Evolutionary conservation across 169 alveolate species (phyloP).

Genomic region (Miamiensis avidus): DNA sequence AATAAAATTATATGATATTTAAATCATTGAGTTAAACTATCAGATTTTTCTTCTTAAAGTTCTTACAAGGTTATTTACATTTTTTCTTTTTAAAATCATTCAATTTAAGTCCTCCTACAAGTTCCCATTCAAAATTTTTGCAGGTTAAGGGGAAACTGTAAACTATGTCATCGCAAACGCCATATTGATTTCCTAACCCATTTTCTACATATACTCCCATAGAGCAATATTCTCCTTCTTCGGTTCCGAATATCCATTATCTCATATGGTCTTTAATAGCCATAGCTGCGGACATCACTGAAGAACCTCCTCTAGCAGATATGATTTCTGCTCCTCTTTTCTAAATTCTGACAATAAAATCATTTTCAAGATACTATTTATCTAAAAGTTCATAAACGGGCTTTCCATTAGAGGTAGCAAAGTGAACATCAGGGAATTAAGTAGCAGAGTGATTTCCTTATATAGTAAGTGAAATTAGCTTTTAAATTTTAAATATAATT

Average conservation of each 20-base stretch:
- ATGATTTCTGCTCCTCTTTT: slow-evolving; percentile 87
- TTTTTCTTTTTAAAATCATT: slow-evolving; percentile 60
- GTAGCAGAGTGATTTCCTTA: slow-evolving; percentile 68
- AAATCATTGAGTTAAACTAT: background rate
- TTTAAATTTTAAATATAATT: too few relatives aligned
- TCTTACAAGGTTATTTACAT: slow-evolving; percentile 46
- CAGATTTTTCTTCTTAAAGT: slow-evolving; percentile 47
- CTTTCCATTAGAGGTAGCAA: slow-evolving; percentile 32
- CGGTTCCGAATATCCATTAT: slow-evolving; percentile 86
- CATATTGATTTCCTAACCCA: slow-evolving; percentile 72
- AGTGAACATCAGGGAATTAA: slow-evolving; percentile 65
- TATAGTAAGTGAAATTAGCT: too few relatives aligned
- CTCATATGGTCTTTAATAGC: slow-evolving; percentile 84
- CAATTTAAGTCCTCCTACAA: slow-evolving; percentile 55
- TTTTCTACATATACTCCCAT: slow-evolving; percentile 67
- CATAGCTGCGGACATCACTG: slow-evolving; percentile 86
- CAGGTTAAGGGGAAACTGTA: slow-evolving; percentile 82
- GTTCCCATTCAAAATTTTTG: slow-evolving; percentile 66
- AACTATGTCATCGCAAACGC: slow-evolving; percentile 64
- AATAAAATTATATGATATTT: too few relatives aligned
- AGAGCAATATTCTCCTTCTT: slow-evolving; percentile 67
- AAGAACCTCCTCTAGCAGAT: slow-evolving; percentile 67
- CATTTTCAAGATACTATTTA: slow-evolving; percentile 57
- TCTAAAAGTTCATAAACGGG: slow-evolving; percentile 41
- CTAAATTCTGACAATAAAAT: slow-evolving; percentile 75